Base-by-base conservation (phyloP, 257 asterid species). In the Apocynum venetum region DNA sequence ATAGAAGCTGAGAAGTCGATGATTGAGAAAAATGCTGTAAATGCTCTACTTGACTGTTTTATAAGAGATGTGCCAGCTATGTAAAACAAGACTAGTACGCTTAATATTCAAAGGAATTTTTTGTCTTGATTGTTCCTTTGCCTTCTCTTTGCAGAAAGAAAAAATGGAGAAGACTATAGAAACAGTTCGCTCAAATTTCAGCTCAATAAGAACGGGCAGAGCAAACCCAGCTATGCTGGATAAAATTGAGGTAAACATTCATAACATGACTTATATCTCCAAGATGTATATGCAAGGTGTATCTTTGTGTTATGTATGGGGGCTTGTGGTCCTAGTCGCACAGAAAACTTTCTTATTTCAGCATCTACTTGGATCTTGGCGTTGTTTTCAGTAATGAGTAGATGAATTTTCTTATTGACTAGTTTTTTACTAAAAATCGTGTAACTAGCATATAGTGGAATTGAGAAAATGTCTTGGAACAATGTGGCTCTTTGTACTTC, bases 141-240 rank as follows among this genome's bases (percentile, higher is more conserved):
- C 44, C 63, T 55, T 19, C 46, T 72, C 52, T 78, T 61, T 78
- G 73, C 85, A 93, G 99, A 93, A 84, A 82, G 94, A 90, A 75
- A 93, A 96, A 87, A 95, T 95, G 99, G 98, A 90, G 71, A 95
- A 93, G 88, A 81, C 97, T 20, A 84, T 95, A 72, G 99, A 95
- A 12, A 90, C 80, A 72, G 82, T 95, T 80, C 85, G 78, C 80
- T 79, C 94, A 72, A 86, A 87, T 87, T 95, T 95, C 86, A 87
- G 83, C 81, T 90, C 99, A n/a, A 86, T 95, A 80, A 89, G 99
- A 80, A 93, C 99, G 0, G 99, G 99, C 74, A 84, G 99, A 90
- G 86, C 99, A 25, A 95, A 81, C 73, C 97, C 99, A 35, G 87
- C 97, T 73, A 90, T 95, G 85, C 94, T 95, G 11, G 99, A 95